Base-by-base conservation (phyloP, 495 filamentous ascomycete genomes). In the Monascus purpureus region DNA sequence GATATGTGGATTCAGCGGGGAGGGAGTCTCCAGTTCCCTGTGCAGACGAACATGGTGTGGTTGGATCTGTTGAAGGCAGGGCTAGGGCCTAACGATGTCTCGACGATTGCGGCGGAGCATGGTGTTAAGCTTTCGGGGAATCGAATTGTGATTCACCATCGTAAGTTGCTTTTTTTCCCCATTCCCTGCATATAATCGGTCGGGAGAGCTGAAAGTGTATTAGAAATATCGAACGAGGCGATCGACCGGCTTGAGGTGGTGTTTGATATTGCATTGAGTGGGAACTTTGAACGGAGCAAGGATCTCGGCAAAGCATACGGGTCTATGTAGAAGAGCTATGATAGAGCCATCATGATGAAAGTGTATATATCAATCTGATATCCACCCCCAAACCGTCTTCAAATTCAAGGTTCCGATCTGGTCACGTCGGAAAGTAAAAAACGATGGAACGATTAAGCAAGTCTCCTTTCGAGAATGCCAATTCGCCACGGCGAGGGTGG, bases 41-140 rank as follows among this genome's bases (percentile, higher is more conserved):
- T 60, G 2, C 78, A 94, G 42, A 94, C 87, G 24, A 94, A 96
- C 52, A 93, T 94, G 80, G 74, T 92, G 11, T 96, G 86, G 88
- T 41, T 93, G 35, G 80, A 93, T 54, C 53, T 93, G 18, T 71
- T 75, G 13, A 42, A 42, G 1, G 56, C 57, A 16, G 57, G 59
- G 4, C 33, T 64, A 20, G 60, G 57, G 6, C 47, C 49, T 11
- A 61, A 63, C 33, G 62, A 66, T 19, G 37, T 66, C 12, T 36
- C 50, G 4, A 45, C 48, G 6, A 63, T 63, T 28, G 58, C 52
- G 13, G 31, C 55, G 14, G 41, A 57, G 22, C 49, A 61, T 27
- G 62, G 62, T 0, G 32, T 66, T 25, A 47, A 42, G 38, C 36
- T 66, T 23, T 17, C 50, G 9, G 62, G 62, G 12, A 45, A 47